Evolutionary conservation across 352 stramenopile genomes (phyloP), one percentile per base, ranked within the genome.

Genomic region (Phytophthora ohioensis): DNA sequence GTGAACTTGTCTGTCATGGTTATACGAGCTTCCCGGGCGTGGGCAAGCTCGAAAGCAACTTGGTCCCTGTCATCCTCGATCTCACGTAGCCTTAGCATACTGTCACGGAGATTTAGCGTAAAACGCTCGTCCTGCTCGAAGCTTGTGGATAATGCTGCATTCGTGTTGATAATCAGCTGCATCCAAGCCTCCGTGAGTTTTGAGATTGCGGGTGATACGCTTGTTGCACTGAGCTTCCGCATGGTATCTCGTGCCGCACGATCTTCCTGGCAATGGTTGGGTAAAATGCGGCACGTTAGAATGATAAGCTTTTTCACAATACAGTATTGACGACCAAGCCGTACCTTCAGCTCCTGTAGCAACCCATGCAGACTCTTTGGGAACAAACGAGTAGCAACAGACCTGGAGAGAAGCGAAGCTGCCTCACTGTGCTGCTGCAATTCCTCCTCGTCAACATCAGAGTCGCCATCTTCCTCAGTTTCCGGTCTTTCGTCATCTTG

Each of bases 61-160:
- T 92, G 86, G 45, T 79, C 78, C 9, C 80, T 68, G 56, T 94
- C 84, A 67, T 92, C 81, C 47, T 91, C 80, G 5, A 71, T 64
- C 38, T 94, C 86, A 13, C 81, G 79, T 41, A 94, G 75, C 5
- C 82, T 82, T 54, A 88, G 43, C 27, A 78, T 64, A n/a, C 79
- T 81, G 32, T 91, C 84, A 12, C 79, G 70, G 21, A 91, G 59
- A 35, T 51, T 69, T 9, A 60, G 45, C 0, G 66, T 64, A 12
- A 69, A 62, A 15, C 48, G 55, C 31, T 85, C 84, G 70, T 89
- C 80, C 62, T 94, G 84, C 45, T 94, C 86, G 9, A 73, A 70
- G 38, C 73, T 89, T 9, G 83, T 84, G 35, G 67, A 71, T 21
- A 91, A 56, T 17, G 65, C 54, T 5, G 64, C 73, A 32, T 88